These are phyloP conservation scores for Scleroderma bovista DNA, from an alignment of 768 basidiomycete genomes.

Conservation along the genomic window DNA sequence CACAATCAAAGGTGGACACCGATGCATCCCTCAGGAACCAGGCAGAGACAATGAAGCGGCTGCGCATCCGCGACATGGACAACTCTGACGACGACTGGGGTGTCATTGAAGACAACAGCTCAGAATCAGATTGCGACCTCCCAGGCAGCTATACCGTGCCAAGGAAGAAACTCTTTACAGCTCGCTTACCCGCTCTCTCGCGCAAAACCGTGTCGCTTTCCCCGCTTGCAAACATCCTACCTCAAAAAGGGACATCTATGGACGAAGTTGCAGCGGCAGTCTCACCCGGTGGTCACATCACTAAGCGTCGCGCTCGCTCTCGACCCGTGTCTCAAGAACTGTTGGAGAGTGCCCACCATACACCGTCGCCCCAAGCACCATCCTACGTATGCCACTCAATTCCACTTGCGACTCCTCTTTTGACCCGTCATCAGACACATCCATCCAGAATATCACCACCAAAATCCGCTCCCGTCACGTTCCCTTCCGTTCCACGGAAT, in stretches of 20 bases:
- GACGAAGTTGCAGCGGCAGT: constrained; percentile 64
- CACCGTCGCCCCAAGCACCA: constrained; percentile 37
- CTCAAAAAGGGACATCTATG: constrained; percentile 37
- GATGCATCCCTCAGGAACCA: constrained; percentile 42
- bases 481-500: constrained; percentile 36
- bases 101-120: constrained; percentile 40
- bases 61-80: constrained; percentile 54
- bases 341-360: constrained; percentile 43
- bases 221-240: constrained; percentile 19
- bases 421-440: constrained; percentile 7
- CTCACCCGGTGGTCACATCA: constrained; percentile 73
- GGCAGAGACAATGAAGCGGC: constrained; percentile 58
- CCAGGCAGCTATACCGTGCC: constrained; percentile 24
- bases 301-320: constrained; percentile 68
- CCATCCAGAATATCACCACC: constrained; percentile 8
- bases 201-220: constrained; percentile 25
- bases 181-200: constrained; percentile 15
- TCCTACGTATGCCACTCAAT: constrained; percentile 15
- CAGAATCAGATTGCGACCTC: constrained; percentile 47
- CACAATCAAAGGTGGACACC: constrained; percentile 33
- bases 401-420: background rate
- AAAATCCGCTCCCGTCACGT: constrained; percentile 20
- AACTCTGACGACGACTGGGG: constrained; percentile 42
- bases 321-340: constrained; percentile 67
- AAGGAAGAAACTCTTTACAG: constrained; percentile 31